Percentiles rank a stretch among this genome's conserved stretches.
Evolutionary conservation across 345 rosid species (phyloP).

Genomic region (Aegle marmelos): DNA sequence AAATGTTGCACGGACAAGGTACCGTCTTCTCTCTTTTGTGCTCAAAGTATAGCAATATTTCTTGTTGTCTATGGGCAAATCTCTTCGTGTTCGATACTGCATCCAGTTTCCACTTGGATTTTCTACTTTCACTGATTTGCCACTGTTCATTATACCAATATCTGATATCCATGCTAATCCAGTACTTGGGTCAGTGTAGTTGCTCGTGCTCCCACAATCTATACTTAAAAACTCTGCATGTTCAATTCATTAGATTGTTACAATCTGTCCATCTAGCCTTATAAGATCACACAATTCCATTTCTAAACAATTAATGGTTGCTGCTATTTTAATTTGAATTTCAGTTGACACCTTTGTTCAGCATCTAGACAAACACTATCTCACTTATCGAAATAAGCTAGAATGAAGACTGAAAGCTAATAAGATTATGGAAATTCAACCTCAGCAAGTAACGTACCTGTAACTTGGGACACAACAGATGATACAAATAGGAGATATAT

Average conservation of each 20-base stretch:
- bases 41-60: constrained; percentile 78
- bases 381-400: background rate
- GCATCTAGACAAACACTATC: background rate
- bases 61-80: constrained; percentile 71
- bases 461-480: constrained; percentile 44
- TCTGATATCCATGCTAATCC: constrained; percentile 90
- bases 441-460: constrained; percentile 40
- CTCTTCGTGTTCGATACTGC: constrained; percentile 63
- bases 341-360: background rate
- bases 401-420: background rate
- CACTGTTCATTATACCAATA: constrained; percentile 48
- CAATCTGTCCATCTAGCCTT: background rate
- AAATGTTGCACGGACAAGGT: constrained; percentile 90
- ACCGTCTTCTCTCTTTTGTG: constrained; percentile 75
- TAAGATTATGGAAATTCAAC: constrained; percentile 12
- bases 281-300: background rate
- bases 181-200: constrained; percentile 67
- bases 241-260: background rate
- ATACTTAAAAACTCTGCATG: constrained; percentile 81
- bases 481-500: constrained; percentile 36
- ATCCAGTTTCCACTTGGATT: constrained; percentile 35
- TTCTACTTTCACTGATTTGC: constrained; percentile 39
- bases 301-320: background rate
- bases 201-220: constrained; percentile 78
- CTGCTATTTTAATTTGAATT: background rate